Base-by-base conservation (phyloP, 2,329 filamentous ascomycete genomes). In the Stemphylium vesicarium region DNA sequence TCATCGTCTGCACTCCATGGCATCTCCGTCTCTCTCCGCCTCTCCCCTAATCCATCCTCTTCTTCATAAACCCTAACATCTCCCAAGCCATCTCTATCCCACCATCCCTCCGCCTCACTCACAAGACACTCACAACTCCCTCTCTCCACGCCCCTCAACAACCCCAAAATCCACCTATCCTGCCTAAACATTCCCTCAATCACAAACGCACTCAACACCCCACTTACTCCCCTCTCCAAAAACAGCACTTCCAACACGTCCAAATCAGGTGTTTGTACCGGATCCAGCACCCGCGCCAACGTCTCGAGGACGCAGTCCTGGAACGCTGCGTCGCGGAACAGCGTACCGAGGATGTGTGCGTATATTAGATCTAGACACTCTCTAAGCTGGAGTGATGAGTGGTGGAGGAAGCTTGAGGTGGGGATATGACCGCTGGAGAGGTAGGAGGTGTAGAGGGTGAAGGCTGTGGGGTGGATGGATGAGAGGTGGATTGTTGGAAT, bases 291-390 rank as follows among this genome's bases (percentile, higher is more conserved):
- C 4, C 11, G 18, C 0, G 40, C 4, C 16, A 63, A 45, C 3
- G 36, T 37, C 18, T 60, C 60, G 20, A 63, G 56, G 12, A 63
- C 40, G 35, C 57, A 48, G 33, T 63, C 60, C 22, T 63, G 60
- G 16, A 63, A 60, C 2, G 56, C 18, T 9, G 52, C 38, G 13
- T 63, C 56, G 12, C 37, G 20, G 12, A 65, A 59, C 1, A 29
- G 46, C 1, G 55, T 47, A 1, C 64, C 64, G 4, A 60, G 39
- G 3, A 62, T 60, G 15, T 67, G 64, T 2, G 64, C 63, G 22
- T 60, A 60, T 1, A 67, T 51, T 0, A 65, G 33, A 18, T 59
- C 59, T 9, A 62, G 39, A 5, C 57, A 60, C 4, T 62, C 53
- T 11, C 40, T 3, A 15, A 65, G 35, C 0, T 40, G 33, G 1